Evolutionary conservation across 139 green algal species (phyloP).

Genomic region (Monoraphidium neglectum): DNA sequence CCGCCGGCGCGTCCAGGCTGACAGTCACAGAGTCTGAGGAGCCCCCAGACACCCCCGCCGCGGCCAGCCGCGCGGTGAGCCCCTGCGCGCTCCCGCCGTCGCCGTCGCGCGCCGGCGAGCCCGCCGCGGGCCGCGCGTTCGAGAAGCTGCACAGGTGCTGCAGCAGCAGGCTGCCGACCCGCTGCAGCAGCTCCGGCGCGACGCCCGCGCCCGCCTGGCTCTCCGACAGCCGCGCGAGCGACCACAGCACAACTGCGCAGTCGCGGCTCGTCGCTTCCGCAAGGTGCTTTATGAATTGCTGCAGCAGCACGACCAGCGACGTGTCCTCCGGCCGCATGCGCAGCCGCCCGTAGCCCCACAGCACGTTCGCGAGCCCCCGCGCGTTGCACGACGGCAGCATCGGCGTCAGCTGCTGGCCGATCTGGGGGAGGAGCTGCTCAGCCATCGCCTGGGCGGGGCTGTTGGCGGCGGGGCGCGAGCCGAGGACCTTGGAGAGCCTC

Average conservation of each 20-base stretch:
- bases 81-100: not conserved
- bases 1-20: too few relatives aligned
- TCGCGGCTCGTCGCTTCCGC: conserved; percentile 15
- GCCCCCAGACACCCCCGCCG: not conserved
- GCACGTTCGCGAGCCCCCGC: conserved; percentile 20
- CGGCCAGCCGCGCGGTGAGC: not conserved
- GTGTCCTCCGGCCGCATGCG: conserved; percentile 8
- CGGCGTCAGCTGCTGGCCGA: conserved; percentile 15
- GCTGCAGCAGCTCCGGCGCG: conserved; percentile 4
- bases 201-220: not conserved
- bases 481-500: conserved; percentile 24
- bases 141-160: too few relatives aligned
- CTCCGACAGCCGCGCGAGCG: conserved; percentile 13
- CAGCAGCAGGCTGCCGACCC: not conserved
- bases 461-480: not conserved
- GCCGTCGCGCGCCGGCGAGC: too few relatives aligned
- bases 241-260: conserved; percentile 30
- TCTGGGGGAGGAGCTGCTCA: conserved; percentile 13
- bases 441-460: not conserved
- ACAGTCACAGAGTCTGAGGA: too few relatives aligned
- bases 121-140: too few relatives aligned
- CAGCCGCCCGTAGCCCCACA: conserved; percentile 32
- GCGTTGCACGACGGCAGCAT: conserved; percentile 22
- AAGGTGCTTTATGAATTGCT: conserved; percentile 9
- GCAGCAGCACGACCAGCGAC: not conserved